Percentiles rank a stretch among this genome's conserved stretches.
phyloP scores from a whole-genome alignment of 345 rosid species.

The Aquilaria sinensis region DNA sequence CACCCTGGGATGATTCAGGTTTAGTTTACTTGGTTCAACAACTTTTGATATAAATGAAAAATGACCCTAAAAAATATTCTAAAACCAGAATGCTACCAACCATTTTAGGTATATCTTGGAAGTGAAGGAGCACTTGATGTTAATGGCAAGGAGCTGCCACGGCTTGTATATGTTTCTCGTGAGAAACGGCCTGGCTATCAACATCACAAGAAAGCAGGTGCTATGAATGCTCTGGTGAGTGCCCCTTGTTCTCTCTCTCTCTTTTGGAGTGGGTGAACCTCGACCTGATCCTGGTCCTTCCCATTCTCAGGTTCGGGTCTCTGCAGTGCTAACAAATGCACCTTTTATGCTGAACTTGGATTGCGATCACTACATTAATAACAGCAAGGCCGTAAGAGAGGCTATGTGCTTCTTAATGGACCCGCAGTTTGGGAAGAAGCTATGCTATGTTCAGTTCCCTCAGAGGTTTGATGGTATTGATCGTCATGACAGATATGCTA shows the following conservation, averaged over 20 bases:
- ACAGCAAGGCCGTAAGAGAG: constrained; percentile 84
- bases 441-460: constrained; percentile 93
- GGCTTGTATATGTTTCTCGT: constrained; percentile 91
- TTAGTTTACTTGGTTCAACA: constrained; percentile 2
- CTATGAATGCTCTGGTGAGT: constrained; percentile 90
- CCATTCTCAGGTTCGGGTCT: constrained; percentile 68
- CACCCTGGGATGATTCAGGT: constrained; percentile 99
- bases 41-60: neutral
- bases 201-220: constrained; percentile 99
- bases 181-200: constrained; percentile 93
- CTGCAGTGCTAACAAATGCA: constrained; percentile 94
- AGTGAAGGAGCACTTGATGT: constrained; percentile 89
- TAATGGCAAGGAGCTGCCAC: constrained; percentile 85
- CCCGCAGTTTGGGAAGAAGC: constrained; percentile 95
- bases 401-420: constrained; percentile 99
- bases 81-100: neutral
- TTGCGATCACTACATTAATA: constrained; percentile 95
- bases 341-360: constrained; percentile 89
- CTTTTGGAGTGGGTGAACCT: neutral
- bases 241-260: neutral
- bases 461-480: constrained; percentile 98
- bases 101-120: constrained; percentile 81
- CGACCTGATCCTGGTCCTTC: neutral
- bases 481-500: constrained; percentile 91
- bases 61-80: neutral